Base-by-base conservation (phyloP, 2,329 filamentous ascomycete species). In the Corynespora cassiicola region DNA sequence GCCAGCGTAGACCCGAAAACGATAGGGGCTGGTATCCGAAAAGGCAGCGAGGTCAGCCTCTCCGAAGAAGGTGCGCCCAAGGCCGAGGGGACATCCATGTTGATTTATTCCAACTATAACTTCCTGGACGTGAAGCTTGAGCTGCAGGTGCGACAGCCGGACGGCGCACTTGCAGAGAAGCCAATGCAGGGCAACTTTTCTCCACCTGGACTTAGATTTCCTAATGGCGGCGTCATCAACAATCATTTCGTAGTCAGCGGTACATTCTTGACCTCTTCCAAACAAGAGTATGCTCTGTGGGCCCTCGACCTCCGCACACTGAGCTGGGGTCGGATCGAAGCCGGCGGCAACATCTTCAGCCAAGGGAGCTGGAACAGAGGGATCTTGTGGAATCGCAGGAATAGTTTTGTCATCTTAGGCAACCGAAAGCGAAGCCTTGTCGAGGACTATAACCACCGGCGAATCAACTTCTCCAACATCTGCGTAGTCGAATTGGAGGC, bases 41-140 rank as follows among this genome's bases (percentile, higher is more conserved):
- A 56, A 30, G 43, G 49, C 6, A 66, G 63, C 33, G 77, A 77
- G 72, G 56, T 67, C 61, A 48, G 52, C 28, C 51, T 43, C 12
- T 35, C 50, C 10, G 60, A 58, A 60, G 71, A 42, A 65, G 65
- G 37, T 50, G 22, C 36, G 10, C 30, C 47, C 39, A 39, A 48
- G 47, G 61, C 34, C 62, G 70, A 67, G 14, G 80, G 78, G 11
- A 77, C 79, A 6, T 77, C 82, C 3, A 96, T 97, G 90, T 79
- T 99, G 47, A 95, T 99, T 29, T 99, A 99, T 68, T 97, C 92
- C 16, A 99, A 99, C 65, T 99, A 99, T 71, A 97, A 99, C 69
- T 99, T 99, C 61, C 70, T 99, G 38, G 92, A 99, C 57, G 94
- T 99, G 52, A 97, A 96, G 66, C 75, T 99, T 16, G 94, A 99